These are phyloP conservation scores for Dendrocalamus sinicus DNA, from an alignment of 176 grass and related monocot genomes.

Conservation along the genomic window DNA sequence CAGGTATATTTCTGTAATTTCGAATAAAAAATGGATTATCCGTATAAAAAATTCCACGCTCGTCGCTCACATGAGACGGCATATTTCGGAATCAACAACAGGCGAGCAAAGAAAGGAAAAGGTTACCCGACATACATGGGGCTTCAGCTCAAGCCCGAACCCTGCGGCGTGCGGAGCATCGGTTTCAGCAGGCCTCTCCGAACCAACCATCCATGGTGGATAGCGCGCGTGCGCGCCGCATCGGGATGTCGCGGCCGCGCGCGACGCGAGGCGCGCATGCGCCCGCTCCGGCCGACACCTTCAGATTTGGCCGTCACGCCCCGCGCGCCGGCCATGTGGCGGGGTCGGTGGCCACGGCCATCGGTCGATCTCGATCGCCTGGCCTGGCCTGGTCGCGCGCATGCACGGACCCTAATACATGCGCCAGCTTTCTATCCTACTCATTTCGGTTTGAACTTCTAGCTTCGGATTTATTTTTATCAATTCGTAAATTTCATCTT, in stretches of 20 bases:
- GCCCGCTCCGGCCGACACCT: constrained; percentile 25
- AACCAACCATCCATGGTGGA: not conserved
- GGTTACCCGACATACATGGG: constrained; percentile 29
- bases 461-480: accelerated
- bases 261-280: not conserved
- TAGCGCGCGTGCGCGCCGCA: not conserved
- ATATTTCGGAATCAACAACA: constrained; percentile 5
- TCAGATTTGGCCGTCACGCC: not conserved
- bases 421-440: not conserved
- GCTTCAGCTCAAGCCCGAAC: not conserved
- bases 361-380: not conserved
- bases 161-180: constrained; percentile 10
- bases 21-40: too few relatives aligned
- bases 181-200: not conserved
- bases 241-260: not conserved
- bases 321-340: constrained; percentile 32
- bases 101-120: not conserved
- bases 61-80: not conserved
- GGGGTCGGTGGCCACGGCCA: constrained; percentile 31
- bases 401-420: not conserved
- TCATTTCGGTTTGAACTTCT: too few relatives aligned
- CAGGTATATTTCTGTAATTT: too few relatives aligned
- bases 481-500: too few relatives aligned
- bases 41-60: too few relatives aligned
- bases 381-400: not conserved